A percentile compares a stretch with the other conserved stretches of the same genome.
Conservation (phyloP, 2,329 filamentous ascomycete genomes). For the Exutisphaerella laricina region DNA sequence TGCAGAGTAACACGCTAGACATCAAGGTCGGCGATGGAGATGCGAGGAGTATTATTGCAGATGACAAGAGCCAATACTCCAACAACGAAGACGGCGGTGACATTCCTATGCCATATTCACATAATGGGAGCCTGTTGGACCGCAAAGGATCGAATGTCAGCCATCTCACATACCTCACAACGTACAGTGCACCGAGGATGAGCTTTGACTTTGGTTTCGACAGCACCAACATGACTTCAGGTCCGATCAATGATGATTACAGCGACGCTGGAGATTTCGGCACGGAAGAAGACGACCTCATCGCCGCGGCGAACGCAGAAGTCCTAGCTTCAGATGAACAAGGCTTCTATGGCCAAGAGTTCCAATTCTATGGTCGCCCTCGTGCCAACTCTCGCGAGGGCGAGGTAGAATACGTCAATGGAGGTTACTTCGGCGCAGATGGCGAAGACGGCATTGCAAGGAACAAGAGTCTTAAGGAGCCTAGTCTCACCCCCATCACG, state of each 20-base stretch:
- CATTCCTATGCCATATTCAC: slow-evolving; percentile 9
- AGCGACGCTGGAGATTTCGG: slow-evolving; percentile 47
- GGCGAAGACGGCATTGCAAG: slow-evolving; percentile 58
- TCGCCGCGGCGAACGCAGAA: slow-evolving; percentile 91
- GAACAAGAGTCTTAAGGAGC: slow-evolving; percentile 74
- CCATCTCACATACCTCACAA: slow-evolving; percentile 13
- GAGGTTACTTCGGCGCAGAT: slow-evolving; percentile 81
- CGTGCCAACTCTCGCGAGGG: slow-evolving; percentile 38
- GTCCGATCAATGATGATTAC: slow-evolving; percentile 57
- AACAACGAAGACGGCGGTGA: slow-evolving; percentile 16
- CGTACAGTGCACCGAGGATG: slow-evolving; percentile 27
- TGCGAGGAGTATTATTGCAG: slow-evolving; percentile 5
- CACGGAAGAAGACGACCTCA: slow-evolving; percentile 72
- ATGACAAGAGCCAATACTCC: slow-evolving; percentile 20
- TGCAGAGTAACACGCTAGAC: slow-evolving; percentile 5
- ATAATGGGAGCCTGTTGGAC: slow-evolving; percentile 3
- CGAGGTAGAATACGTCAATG: slow-evolving; percentile 60
- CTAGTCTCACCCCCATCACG: slow-evolving; percentile 92
- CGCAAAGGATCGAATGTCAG: slow-evolving; percentile 15
- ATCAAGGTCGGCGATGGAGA: neutral
- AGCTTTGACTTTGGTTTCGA: slow-evolving; percentile 40
- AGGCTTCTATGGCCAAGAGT: slow-evolving; percentile 93
- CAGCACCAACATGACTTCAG: too few species aligned
- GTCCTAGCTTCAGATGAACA: slow-evolving; percentile 87
- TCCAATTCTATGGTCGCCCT: slow-evolving; percentile 77